These are phyloP conservation scores for Aspergillus sp. DNA, from an alignment of 2,329 filamentous ascomycete species.

Conservation along the genomic window DNA sequence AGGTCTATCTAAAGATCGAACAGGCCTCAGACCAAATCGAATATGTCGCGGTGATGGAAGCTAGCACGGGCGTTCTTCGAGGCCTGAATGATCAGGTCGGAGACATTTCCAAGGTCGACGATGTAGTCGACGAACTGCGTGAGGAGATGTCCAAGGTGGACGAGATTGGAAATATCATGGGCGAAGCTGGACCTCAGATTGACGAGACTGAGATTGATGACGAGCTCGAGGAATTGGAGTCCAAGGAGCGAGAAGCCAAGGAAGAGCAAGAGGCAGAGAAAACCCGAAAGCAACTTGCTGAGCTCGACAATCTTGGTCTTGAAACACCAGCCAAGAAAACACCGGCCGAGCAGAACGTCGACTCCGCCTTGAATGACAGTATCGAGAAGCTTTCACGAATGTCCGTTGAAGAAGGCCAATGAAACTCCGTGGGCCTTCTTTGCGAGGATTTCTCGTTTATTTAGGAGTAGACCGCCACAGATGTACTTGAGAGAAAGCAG, in stretches of 20 bases:
- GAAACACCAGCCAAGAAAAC: slow-evolving; percentile 39
- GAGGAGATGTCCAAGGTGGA: slow-evolving; percentile 81
- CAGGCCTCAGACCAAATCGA: slow-evolving; percentile 82
- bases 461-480: not conserved
- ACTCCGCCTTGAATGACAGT: slow-evolving; percentile 38
- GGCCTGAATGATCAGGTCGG: slow-evolving; percentile 75
- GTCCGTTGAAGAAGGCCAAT: slow-evolving; percentile 38
- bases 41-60: slow-evolving; percentile 78
- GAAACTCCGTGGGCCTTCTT: slow-evolving; percentile 1
- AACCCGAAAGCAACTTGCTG: slow-evolving; percentile 51
- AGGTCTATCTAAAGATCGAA: slow-evolving; percentile 78
- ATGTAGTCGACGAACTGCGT: slow-evolving; percentile 70
- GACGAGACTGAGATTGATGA: slow-evolving; percentile 86
- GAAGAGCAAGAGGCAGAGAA: slow-evolving; percentile 52
- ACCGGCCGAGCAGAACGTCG: slow-evolving; percentile 26
- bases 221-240: slow-evolving; percentile 76
- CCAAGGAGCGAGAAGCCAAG: slow-evolving; percentile 51
- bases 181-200: slow-evolving; percentile 60
- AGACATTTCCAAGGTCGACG: slow-evolving; percentile 71
- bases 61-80: slow-evolving; percentile 70
- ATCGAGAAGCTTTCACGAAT: slow-evolving; percentile 42
- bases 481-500: not conserved
- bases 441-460: not conserved
- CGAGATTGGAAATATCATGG: slow-evolving; percentile 76
- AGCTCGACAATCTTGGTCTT: slow-evolving; percentile 43